Evolutionary conservation across 2,329 filamentous ascomycete species (phyloP), one percentile per base, ranked within the genome.

Genomic region (Bipolaris bicolor): DNA sequence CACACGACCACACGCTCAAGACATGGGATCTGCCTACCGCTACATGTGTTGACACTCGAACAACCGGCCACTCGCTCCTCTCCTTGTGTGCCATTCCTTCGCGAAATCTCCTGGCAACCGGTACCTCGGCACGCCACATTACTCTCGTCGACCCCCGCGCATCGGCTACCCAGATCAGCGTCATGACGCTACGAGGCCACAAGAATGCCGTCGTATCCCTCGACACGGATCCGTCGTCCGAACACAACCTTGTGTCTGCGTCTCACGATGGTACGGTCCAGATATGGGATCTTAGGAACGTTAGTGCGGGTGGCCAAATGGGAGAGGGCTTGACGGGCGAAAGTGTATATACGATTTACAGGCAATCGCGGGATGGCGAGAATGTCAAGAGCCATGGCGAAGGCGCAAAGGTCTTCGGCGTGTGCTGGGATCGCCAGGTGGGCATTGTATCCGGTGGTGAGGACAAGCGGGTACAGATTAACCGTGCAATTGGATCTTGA

Each of bases 381-480:
- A 80, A 69, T 22, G 69, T 72, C 13, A 82, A 84, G 58, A 86
- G 86, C 70, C 85, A 84, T 71, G 93, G 93, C 1, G 91, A 95
- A 58, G 92, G 92, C 22, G 86, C 89, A 61, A 98, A 98, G 84
- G 92, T 99, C 47, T 91, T 98, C 76, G 86, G 87, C 33, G 90
- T 98, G 5, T 85, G 83, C 57, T 99, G 95, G 95, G 91, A 97
- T 76, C 82, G 83, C 74, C 85, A 87, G 6, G 87, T 96, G 72
- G 96, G 95, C 1, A 94, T 99, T 73, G 90, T 97, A 43, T 96
- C 91, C 70, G 92, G 83, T 41, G 92, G 94, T 15, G 93, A 98
- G 83, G 95, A 99, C 74, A 97, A 95, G 81, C 88, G 86, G 80
- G 88, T 99, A 69, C 95, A 99, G 81, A 87, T 99, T 59, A 97